A percentile compares a stretch with the other conserved stretches of the same genome.
phyloP scores from a whole-genome alignment of 2,329 filamentous ascomycete genomes.

The Tolypocladium pustulatum region DNA sequence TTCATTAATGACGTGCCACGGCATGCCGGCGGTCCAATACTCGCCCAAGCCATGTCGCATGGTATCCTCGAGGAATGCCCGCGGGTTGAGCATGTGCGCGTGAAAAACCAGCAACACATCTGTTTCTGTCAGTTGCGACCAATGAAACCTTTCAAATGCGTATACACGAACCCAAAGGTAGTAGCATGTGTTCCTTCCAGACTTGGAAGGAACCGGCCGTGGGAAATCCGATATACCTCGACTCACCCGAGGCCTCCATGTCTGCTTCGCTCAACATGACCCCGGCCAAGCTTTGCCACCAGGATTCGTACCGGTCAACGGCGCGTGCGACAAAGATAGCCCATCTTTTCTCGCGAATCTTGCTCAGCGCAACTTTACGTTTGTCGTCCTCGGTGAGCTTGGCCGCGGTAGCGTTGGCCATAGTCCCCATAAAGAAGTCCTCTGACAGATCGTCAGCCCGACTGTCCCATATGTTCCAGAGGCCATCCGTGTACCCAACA shows the following conservation, averaged over 20 bases:
- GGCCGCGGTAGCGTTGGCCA: conserved; percentile 3
- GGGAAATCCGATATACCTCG: conserved; percentile 23
- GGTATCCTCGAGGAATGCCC: conserved; percentile 64
- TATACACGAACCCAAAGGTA: conserved; percentile 41
- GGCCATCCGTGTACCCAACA: conserved; percentile 53
- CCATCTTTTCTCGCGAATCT: conserved; percentile 64
- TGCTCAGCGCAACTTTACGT: conserved; percentile 25
- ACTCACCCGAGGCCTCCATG: conserved; percentile 16
- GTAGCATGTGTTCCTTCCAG: conserved; percentile 35
- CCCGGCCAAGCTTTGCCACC: conserved; percentile 41
- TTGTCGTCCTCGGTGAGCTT: conserved; percentile 20
- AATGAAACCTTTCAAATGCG: not conserved
- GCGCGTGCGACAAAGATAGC: conserved; percentile 57
- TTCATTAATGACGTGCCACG: conserved; percentile 49
- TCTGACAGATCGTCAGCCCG: conserved; percentile 16
- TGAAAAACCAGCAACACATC: conserved; percentile 77
- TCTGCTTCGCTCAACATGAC: conserved; percentile 22
- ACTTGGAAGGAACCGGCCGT: conserved; percentile 4
- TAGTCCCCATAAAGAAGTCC: not conserved
- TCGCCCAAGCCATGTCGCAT: conserved; percentile 44
- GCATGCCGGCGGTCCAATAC: conserved; percentile 53
- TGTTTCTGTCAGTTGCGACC: conserved; percentile 7
- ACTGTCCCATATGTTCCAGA: conserved; percentile 52
- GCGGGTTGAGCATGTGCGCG: conserved; percentile 66
- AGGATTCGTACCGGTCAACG: conserved; percentile 55